Base-by-base conservation (phyloP, 1,284 basidiomycete genomes). In the Sanghuangporus weigelae region DNA sequence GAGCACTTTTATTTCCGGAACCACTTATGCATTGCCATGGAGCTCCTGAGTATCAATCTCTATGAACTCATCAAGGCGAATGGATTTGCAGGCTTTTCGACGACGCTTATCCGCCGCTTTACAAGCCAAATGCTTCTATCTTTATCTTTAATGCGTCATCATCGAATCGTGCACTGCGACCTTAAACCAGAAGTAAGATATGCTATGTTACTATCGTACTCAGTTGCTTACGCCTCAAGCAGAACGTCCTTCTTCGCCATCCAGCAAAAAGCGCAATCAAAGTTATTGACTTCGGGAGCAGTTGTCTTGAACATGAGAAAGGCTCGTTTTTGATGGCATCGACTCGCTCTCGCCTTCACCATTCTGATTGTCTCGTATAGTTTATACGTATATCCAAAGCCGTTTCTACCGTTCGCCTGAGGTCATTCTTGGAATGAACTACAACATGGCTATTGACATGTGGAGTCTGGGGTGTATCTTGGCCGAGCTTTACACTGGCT, bases 41-140 rank as follows among this genome's bases (percentile, higher is more conserved):
- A 99, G 77, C 80, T 99, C 58, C 82, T 99, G 66, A 97, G 95
- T 75, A 98, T 99, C 80, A 99, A 99, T 76, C 81, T 99, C 59
- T 99, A 99, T 79, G 97, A 99, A 78, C 81, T 99, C 66, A 98
- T 99, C 82, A 99, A 99, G 78, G 96, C 96, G 21, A 99, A 99
- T 76, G 93, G 92, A 68, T 99, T 99, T 72, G 92, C 92, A 53
- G 97, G 97, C 12, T 99, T 99, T 76, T 93, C 96, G 36, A 98
- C 96, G 0, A 85, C 85, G 10, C 81, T 99, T 57, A 98, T 99
- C 69, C 89, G 96, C 42, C 89, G 97, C 19, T 99, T 99, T 78
- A 97, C 96, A 12, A 90, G 85, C 65, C 97, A 99, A 77, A 96
- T 98, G 87, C 81, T 99, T 40, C 78, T 91, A 73, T 96, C 95